Evolutionary conservation across 2,329 filamentous ascomycete species (phyloP), one percentile per base, ranked within the genome.

Genomic region (Calycina herbarum): DNA sequence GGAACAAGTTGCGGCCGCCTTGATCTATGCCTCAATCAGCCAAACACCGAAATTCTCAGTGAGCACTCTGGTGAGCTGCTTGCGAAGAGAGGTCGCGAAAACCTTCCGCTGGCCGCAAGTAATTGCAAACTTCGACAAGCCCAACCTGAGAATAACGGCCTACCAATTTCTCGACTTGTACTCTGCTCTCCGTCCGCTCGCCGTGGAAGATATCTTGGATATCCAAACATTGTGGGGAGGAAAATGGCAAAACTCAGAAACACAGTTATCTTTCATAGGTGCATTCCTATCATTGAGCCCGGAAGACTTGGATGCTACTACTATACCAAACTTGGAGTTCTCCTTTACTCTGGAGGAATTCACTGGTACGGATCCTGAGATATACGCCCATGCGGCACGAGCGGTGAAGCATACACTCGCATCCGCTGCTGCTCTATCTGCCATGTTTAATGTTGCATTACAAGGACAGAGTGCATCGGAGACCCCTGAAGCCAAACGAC

Each of bases 201-300:
- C 93, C 62, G 82, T 84, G n/a, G 78, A 81, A 10, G 80, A 84
- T 17, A 81, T 81, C 31, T 88, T 98, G 72, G 92, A 97, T 75
- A 90, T 99, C 57, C 93, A 97, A 76, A 85, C 84, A 48, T 82
- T 99, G 27, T 98, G 95, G 94, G 94, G 94, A 66, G 94, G 94
- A 7, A 73, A 86, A 68, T 99, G 96, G 94, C 87, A 89, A 68
- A 87, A 96, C 71, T 86, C 90, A 15, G 89, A 96, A 68, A 92
- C 95, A 0, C 94, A 98, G 70, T 81, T 99, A 42, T 96, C 94
- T n/a, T 97, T 98, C 76, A 86, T 98, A 63, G 90, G 90, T 69
- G 93, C 93, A 20, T 97, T 94, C 76, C 84, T 94, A 27, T 91
- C 91, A 3, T 85, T 94, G 64, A 86, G 85, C 13, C 85, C 89